Evolutionary conservation across 176 grass and related monocot species (phyloP).

Genomic region (Cenchrus fungigraminus): DNA sequence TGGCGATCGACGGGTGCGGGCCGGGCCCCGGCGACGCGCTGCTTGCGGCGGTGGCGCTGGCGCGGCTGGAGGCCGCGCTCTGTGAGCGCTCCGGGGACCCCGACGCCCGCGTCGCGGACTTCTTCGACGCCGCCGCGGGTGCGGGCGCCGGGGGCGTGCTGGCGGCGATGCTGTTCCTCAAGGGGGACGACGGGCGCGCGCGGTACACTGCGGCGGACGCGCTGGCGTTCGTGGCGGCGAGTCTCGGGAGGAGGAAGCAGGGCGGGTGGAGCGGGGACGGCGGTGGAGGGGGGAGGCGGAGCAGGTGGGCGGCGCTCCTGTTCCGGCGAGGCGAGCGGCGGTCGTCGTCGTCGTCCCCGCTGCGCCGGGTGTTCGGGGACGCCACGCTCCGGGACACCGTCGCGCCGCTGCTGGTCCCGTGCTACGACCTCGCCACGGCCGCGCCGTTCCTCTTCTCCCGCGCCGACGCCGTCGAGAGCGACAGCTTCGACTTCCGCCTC

Average conservation of each 20-base stretch:
- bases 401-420: conserved; percentile 82
- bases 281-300: background rate
- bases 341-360: background rate
- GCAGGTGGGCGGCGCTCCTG: conserved; percentile 30
- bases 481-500: conserved; percentile 84
- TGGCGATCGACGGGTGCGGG: conserved; percentile 71
- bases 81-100: conserved; percentile 49
- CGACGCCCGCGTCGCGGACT: conserved; percentile 58
- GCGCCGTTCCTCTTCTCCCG: conserved; percentile 94
- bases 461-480: conserved; percentile 88
- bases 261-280: background rate
- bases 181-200: conserved; percentile 44
- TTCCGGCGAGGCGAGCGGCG: conserved; percentile 28
- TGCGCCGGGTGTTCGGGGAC: conserved; percentile 64
- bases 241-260: conserved; percentile 8
- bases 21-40: conserved; percentile 56
- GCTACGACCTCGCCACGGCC: conserved; percentile 70
- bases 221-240: conserved; percentile 51
- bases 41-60: conserved; percentile 55
- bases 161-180: conserved; percentile 73
- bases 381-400: conserved; percentile 78
- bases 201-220: conserved; percentile 65
- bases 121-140: conserved; percentile 73
- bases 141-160: conserved; percentile 63
- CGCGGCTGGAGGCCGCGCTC: conserved; percentile 65